phyloP scores from a whole-genome alignment of 2,329 filamentous ascomycete species.

The Ceratocystiopsis brevicomis region DNA sequence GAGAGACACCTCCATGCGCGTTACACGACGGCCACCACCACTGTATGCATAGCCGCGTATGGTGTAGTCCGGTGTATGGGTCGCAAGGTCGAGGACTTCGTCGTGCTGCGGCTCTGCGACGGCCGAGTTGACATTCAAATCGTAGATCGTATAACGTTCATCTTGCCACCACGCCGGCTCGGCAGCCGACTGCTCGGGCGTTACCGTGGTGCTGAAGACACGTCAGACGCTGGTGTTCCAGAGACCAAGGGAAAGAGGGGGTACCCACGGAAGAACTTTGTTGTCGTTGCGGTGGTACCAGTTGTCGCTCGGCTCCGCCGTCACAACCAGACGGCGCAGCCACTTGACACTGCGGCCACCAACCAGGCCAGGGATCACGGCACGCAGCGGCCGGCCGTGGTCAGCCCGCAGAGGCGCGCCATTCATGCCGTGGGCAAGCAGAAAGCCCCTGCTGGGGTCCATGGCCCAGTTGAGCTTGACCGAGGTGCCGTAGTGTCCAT shows the following conservation, averaged over 20 bases:
- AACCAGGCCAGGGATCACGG: conserved; percentile 78
- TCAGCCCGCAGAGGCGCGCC: conserved; percentile 63
- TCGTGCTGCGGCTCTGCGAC: conserved; percentile 34
- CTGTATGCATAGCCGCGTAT: conserved; percentile 73
- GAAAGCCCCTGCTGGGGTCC: conserved; percentile 65
- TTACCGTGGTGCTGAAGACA: conserved; percentile 45
- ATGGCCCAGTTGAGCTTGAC: conserved; percentile 77
- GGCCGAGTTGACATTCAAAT: conserved; percentile 69
- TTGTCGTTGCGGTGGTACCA: conserved; percentile 97
- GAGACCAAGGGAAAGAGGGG: not conserved
- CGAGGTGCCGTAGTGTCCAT: conserved; percentile 75
- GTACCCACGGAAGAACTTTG: conserved; percentile 50
- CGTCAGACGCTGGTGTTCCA: not conserved
- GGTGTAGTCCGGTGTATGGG: conserved; percentile 27
- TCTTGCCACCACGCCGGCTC: conserved; percentile 44
- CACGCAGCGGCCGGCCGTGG: conserved; percentile 67
- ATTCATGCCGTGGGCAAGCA: conserved; percentile 85
- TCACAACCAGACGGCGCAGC: conserved; percentile 66
- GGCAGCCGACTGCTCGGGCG: conserved; percentile 36
- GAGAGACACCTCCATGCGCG: conserved; percentile 63
- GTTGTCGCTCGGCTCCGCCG: conserved; percentile 63
- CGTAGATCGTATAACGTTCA: conserved; percentile 83
- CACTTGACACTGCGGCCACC: conserved; percentile 87
- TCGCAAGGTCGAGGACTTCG: conserved; percentile 14
- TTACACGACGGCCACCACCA: conserved; percentile 69